Base-by-base conservation (phyloP, 768 basidiomycete genomes). In the Termitomyces eurrhizus region DNA sequence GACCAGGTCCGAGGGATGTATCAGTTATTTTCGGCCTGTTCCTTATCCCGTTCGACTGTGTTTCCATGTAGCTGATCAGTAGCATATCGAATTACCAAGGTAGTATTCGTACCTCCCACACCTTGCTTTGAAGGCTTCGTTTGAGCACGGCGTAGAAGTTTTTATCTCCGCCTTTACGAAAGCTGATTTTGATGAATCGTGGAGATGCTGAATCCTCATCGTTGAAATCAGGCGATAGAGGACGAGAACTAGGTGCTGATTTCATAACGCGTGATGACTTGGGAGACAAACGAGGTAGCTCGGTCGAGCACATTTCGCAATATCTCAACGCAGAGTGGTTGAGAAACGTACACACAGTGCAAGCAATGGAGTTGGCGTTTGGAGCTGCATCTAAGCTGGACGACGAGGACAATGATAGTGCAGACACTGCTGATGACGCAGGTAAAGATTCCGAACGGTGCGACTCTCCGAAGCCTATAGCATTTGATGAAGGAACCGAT, bases 101-200 rank as follows among this genome's bases (percentile, higher is more conserved):
- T 35, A 45, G 41, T 45, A 61, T 50, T 48, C 45, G 59, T 45
- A 83, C 85, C 78, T 90, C 86, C 95, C 95, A 96, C 39, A 81
- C 82, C 69, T 87, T 92, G 5, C 81, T 78, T 62, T 84, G 80
- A 52, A 96, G 69, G 48, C 86, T 83, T 21, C 83, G 79, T 72
- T 89, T 92, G 41, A 98, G 77, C 12, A 83, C 80, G 18, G 83
- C 77, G 72, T 99, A 98, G 65, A 93, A 90, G 1, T 81, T 65
- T 72, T 90, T 90, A 70, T 91, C 94, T 0, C 95, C 95, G 3
- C 95, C 94, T 70, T 87, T 92, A 46, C 96, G 81, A 72, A 99
- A 98, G 72, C 92, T 95, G 58, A 99, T 70, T 65, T 91, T 89
- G 52, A 97, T 83, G 59, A 88, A 77, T 35, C 78, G 73, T 4